Conservation (phyloP, 176 grass and related monocot genomes). For the Secale cereale region DNA sequence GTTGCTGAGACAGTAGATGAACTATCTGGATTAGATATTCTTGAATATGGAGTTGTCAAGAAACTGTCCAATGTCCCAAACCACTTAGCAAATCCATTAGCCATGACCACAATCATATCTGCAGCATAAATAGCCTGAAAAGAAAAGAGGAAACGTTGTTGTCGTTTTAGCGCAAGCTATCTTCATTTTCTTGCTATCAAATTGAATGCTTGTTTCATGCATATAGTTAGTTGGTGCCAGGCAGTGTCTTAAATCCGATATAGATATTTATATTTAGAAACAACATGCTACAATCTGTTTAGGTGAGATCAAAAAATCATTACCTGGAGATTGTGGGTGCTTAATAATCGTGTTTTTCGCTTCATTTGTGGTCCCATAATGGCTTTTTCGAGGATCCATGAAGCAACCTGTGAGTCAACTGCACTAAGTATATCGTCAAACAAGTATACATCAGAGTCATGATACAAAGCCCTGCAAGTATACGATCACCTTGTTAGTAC, state of each 20-base stretch:
- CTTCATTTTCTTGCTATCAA: not conserved
- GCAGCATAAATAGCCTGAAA: constrained; percentile 78
- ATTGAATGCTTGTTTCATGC: not conserved
- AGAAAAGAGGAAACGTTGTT: not conserved
- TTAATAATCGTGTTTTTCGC: constrained; percentile 80
- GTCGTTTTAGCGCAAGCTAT: not conserved
- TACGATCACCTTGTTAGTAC: constrained; percentile 24
- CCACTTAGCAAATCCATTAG: constrained; percentile 69
- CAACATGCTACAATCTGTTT: not conserved
- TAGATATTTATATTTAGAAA: not conserved
- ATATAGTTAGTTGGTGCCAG: not conserved
- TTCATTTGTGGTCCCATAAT: constrained; percentile 61
- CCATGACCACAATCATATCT: constrained; percentile 88
- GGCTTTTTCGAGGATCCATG: constrained; percentile 65
- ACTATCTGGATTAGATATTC: constrained; percentile 42
- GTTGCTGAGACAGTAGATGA: constrained; percentile 39
- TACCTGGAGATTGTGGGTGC: constrained; percentile 87
- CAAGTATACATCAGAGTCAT: constrained; percentile 78
- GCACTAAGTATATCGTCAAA: constrained; percentile 95
- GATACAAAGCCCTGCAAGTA: constrained; percentile 80
- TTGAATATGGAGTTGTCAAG: constrained; percentile 63
- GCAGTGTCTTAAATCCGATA: constrained; percentile 2
- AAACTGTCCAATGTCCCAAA: constrained; percentile 60
- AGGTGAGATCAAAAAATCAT: not conserved
- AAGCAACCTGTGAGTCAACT: constrained; percentile 95